Base-by-base conservation (phyloP, 2,329 filamentous ascomycete species). In the Penicillium brevicompactum region DNA sequence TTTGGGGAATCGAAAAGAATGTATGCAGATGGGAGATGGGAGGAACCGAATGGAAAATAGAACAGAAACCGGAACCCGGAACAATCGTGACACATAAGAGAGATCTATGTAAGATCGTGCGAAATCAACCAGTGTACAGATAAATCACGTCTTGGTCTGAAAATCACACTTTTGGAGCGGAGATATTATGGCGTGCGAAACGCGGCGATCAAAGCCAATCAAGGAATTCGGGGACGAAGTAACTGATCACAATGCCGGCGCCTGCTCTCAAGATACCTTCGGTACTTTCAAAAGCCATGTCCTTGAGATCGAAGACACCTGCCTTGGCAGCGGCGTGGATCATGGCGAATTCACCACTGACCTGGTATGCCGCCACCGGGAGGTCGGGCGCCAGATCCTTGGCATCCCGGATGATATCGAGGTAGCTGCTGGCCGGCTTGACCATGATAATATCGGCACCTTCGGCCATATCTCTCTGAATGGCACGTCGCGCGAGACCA, bases 401-500 rank as follows among this genome's bases (percentile, higher is more conserved):
- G 50, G 94, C 94, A 70, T 99, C 94, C 64, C 90, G 91, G 74
- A 99, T 97, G 67, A 99, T 96, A 76, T 99, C 94, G 44, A 99
- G 83, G 73, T 96, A 99, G 74, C 93, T 91, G 67, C 90, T 90
- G 9, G 94, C 94, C 2, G 94, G 94, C 82, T 99, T 99, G 59
- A 99, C 94, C 93, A 99, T 97, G 76, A 99, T 96, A 65, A 97
- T 91, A 70, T 99, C 94, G 18, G 94, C 94, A 24, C 94, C 94
- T 77, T 99, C 94, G 61, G 83, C 84, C 64, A 99, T 93, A 71
- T 99, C 94, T 64, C 94, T 85, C 40, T 86, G 79, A 62, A 99
- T 97, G 46, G 94, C 94, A 64, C 94, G 86, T 62, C 94, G 87
- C 14, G 94, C 94, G 43, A 99, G 85, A 32, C 94, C 94, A 48